Evolutionary conservation across 169 alveolate species (phyloP), one percentile per base, ranked within the genome.

Genomic region (Cryptosporidium sp.): DNA sequence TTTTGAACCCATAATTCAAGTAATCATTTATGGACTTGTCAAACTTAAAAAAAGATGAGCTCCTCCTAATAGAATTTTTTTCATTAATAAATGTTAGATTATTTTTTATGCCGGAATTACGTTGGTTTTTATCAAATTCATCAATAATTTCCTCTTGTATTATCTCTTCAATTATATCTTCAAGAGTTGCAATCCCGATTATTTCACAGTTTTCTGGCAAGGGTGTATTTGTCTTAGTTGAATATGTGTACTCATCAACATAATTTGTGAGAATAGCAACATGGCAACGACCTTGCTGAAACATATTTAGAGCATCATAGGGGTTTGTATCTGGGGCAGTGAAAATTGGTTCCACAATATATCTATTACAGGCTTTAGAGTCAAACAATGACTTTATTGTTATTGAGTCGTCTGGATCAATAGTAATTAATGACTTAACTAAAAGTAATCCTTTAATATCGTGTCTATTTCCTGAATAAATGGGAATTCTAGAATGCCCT

Each of bases 401-500:
- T 29, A 80, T 53, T 21, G 73, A 60, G 21, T 80, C 75, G 37
- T 80, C 89, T 23, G 89, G 89, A 44, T 86, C 92, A 21, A 86
- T 73, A n/a, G 91, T 67, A 51, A 86, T 73, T 45, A 96, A 85
- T 37, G 94, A 94, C 68, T 95, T 94, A 5, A 94, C 87, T 75
- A 91, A 62, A 2, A 96, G 73, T 14, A 95, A 75, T 3, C 98
- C 98, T 18, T 93, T 85, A 39, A 96, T 92, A 75, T 94, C 85
- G 31, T 93, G 94, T 75, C 87, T 75, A 35, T 85, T 53, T 5
- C 92, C 94, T 18, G 94, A 67, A 75, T 91, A 95, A 18, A 96
- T 91, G 6, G 98, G 98, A 23, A 96, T 93, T 39, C 96, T 84
- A 37, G 96, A 92, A 86, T 70, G 96, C 39, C 98, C 98, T 69